Evolutionary conservation across 805 yeast genomes (phyloP).

Genomic region (Candida hungchunana): DNA sequence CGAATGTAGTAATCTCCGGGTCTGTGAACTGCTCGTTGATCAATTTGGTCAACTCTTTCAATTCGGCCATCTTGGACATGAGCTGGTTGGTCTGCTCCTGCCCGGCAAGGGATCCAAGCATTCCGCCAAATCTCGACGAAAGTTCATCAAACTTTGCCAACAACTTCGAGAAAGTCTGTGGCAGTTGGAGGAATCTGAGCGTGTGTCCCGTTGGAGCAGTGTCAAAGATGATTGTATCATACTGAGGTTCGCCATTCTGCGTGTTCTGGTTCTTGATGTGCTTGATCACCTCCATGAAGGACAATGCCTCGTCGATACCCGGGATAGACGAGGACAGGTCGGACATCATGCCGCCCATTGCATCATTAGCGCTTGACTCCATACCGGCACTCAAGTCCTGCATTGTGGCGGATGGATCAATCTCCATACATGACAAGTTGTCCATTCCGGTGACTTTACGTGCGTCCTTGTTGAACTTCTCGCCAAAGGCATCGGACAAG

Average conservation of each 20-base stretch:
- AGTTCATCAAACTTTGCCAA: constrained; percentile 84
- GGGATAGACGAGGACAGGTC: constrained; percentile 95
- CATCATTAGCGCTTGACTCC: constrained; percentile 38
- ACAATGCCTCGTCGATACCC: constrained; percentile 96
- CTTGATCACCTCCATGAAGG: constrained; percentile 96
- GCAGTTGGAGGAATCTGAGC: constrained; percentile 88
- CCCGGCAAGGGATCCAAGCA: constrained; percentile 73
- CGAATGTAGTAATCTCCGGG: constrained; percentile 92
- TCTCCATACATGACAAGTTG: constrained; percentile 96
- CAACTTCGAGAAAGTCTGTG: constrained; percentile 84
- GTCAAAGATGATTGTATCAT: constrained; percentile 90
- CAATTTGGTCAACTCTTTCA: constrained; percentile 76
- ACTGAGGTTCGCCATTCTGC: constrained; percentile 39
- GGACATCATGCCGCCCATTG: constrained; percentile 71
- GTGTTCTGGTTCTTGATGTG: constrained; percentile 78
- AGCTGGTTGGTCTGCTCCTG: constrained; percentile 52
- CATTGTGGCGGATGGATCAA: constrained; percentile 92
- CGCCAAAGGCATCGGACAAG: constrained; percentile 96
- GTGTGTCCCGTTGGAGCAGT: constrained; percentile 99
- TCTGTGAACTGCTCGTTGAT: constrained; percentile 93
- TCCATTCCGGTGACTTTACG: constrained; percentile 84
- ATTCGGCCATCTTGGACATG: constrained; percentile 71
- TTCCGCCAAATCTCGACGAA: constrained; percentile 84
- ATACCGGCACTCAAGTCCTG: constrained; percentile 70
- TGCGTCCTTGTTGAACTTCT: constrained; percentile 96